Percentiles rank a stretch among this genome's conserved stretches.
Conservation (phyloP, 768 basidiomycete species). For the Russula ochroleuca region DNA sequence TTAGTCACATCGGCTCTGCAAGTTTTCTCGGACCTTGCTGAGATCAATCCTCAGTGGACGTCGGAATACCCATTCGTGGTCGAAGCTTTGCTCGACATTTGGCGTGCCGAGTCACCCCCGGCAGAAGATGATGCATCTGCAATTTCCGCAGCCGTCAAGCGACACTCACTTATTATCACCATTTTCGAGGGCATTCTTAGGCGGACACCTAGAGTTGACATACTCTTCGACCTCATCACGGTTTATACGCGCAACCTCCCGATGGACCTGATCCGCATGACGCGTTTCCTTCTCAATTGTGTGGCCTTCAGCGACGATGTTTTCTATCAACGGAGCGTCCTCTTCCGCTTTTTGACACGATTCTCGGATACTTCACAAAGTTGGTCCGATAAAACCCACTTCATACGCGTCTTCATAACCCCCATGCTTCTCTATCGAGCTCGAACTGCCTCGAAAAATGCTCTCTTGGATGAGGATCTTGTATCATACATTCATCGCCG, state of each 20-base stretch:
- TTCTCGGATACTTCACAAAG: slow-evolving; percentile 62
- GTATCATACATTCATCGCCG: slow-evolving; percentile 62
- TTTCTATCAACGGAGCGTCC: slow-evolving; percentile 71
- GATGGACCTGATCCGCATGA: slow-evolving; percentile 72
- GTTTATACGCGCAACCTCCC: slow-evolving; percentile 76
- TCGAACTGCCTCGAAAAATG: slow-evolving; percentile 46
- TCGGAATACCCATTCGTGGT: slow-evolving; percentile 60
- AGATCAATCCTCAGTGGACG: slow-evolving; percentile 67
- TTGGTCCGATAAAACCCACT: slow-evolving; percentile 73
- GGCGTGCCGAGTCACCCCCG: slow-evolving; percentile 50
- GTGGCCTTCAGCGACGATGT: slow-evolving; percentile 70
- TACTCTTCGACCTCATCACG: slow-evolving; percentile 83
- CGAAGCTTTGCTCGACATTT: slow-evolving; percentile 66
- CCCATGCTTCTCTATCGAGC: slow-evolving; percentile 82
- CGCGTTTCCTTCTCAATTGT: slow-evolving; percentile 82
- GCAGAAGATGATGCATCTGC: slow-evolving; percentile 36
- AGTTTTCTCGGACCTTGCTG: slow-evolving; percentile 71
- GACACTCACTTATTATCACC: slow-evolving; percentile 61
- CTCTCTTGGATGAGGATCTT: slow-evolving; percentile 68
- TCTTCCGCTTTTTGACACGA: slow-evolving; percentile 82
- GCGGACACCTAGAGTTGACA: slow-evolving; percentile 71
- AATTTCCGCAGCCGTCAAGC: slow-evolving; percentile 51
- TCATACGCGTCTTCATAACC: slow-evolving; percentile 79
- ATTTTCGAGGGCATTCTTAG: slow-evolving; percentile 74
- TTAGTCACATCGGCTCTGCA: slow-evolving; percentile 66